Percentiles rank a stretch among this genome's conserved stretches.
Evolutionary conservation across 208 protist species (phyloP).

Genomic region (Wallacemonas rigidus): DNA sequence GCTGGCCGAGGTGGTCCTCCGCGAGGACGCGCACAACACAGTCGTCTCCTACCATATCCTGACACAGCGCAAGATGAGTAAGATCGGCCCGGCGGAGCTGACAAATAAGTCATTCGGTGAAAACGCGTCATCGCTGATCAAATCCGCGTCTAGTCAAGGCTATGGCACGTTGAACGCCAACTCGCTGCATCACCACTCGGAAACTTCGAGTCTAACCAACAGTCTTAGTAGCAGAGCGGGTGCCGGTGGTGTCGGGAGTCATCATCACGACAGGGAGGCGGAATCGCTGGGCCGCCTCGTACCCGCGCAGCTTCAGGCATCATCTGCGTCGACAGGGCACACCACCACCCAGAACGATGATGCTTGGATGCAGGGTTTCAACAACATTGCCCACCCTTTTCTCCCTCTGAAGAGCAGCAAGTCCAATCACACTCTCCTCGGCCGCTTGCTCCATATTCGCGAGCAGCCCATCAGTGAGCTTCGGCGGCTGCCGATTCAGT

Average conservation of each 20-base stretch:
- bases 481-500: conserved; percentile 36
- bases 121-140: conserved; percentile 48
- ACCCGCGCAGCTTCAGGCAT: conserved; percentile 8
- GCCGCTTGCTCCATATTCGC: conserved; percentile 47
- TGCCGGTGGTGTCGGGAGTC: background rate
- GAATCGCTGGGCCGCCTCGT: conserved; percentile 7
- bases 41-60: conserved; percentile 79
- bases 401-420: conserved; percentile 43
- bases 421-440: conserved; percentile 60
- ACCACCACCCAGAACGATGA: conserved; percentile 24
- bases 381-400: conserved; percentile 58
- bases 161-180: conserved; percentile 87
- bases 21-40: conserved; percentile 72
- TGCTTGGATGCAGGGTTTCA: conserved; percentile 69
- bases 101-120: conserved; percentile 45
- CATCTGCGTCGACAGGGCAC: background rate
- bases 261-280: background rate
- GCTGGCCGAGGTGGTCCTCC: conserved; percentile 66
- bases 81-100: conserved; percentile 45
- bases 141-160: conserved; percentile 65
- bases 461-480: conserved; percentile 58
- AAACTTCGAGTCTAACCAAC: conserved; percentile 46
- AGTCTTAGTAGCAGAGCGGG: conserved; percentile 24
- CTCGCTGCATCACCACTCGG: conserved; percentile 68
- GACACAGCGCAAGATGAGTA: conserved; percentile 63